Evolutionary conservation across 1,284 basidiomycete genomes (phyloP), one percentile per base, ranked within the genome.

Genomic region (Ustilago crameri): DNA sequence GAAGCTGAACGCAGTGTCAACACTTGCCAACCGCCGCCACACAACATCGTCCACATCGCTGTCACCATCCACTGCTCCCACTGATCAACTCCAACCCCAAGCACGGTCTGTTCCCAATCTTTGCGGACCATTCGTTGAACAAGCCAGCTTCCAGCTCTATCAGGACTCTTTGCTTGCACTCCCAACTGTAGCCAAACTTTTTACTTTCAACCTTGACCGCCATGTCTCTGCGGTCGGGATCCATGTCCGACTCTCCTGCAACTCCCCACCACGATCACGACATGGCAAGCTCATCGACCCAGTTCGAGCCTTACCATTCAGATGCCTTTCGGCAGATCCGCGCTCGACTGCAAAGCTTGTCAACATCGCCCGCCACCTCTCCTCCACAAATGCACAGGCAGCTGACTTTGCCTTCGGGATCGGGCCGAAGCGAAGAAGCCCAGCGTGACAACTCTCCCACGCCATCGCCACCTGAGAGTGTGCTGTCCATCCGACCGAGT

Each of bases 391-490:
- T 23, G 27, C 22, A 22, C 32, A 41, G 41, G 14, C 22, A 34
- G n/a, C 38, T 55, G 27, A 3, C n/a, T 24, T 41, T 48, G 30
- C n/a, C 56, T 5, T 43, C 44, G 9, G 4, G 18, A 12, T 15
- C 18, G 37, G 3, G 20, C 42, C 41, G 15, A 1, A 41, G 30
- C 20, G 32, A 41, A 7, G 23, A 27, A 27, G 37, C 17, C 15
- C 27, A 43, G 18, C 17, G 32, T 22, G 14, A 51, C 20, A 9
- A 34, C 14, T 56, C 57, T 2, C 22, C n/a, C 14, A 49, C 53
- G 3, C 64, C 64, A 3, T 66, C 57, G 22, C 64, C 64, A 46
- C 64, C 64, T 3, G n/a, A 26, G n/a, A 66, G 52, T 37, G 57
- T 51, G 41, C 40, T 53, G 2, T 46, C 45, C 22, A 48, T 49